Evolutionary conservation across 192 early-diverging fungal species (phyloP), one percentile per base, ranked within the genome.

Genomic region (Chytriomyces hyalinus): DNA sequence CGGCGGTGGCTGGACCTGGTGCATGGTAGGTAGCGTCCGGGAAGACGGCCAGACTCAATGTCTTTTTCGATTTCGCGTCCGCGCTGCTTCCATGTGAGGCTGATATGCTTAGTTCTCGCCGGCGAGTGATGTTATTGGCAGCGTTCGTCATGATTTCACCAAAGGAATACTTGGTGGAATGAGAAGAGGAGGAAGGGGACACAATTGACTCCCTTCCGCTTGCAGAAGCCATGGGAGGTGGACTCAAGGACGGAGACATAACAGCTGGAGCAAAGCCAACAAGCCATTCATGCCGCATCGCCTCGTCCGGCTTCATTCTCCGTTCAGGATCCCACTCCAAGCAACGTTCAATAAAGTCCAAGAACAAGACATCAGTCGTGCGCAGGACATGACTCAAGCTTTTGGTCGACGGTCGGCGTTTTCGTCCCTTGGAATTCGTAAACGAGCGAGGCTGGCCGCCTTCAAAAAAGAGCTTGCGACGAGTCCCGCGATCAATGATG

Each of bases 241-340:
- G 53, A 57, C 15, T n/a, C 53, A 20, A n/a, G 20, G 53, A n/a
- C 53, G 20, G 53, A 20, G 20, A 13, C 20, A 20, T 13, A 5
- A 57, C 53, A 57, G 70, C 70, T 13, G 76, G 76, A 49, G 57
- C 62, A 48, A 73, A 73, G 17, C 67, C 76, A 46, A 24, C 26
- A n/a, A 77, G 36, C 80, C 80, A 84, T 65, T 81, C 80, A 73
- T 99, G 97, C 44, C 89, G 84, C 49, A 96, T 73, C 45, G 93
- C 96, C 65, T 97, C 94, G 20, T 87, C 85, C 44, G 97, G 96
- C 48, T 88, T 94, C 91, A 99, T 91, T n/a, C 97, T 88, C 61
- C 87, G 88, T 61, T 92, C 89, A 6, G 96, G 95, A 79, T 99
- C 96, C 97, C 97, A 99, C 22, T 88, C 87, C 61, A 99, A 81